A percentile compares a stretch with the other conserved stretches of the same genome.
phyloP scores from a whole-genome alignment of 345 rosid species.

The Capsella bursapastoris region DNA sequence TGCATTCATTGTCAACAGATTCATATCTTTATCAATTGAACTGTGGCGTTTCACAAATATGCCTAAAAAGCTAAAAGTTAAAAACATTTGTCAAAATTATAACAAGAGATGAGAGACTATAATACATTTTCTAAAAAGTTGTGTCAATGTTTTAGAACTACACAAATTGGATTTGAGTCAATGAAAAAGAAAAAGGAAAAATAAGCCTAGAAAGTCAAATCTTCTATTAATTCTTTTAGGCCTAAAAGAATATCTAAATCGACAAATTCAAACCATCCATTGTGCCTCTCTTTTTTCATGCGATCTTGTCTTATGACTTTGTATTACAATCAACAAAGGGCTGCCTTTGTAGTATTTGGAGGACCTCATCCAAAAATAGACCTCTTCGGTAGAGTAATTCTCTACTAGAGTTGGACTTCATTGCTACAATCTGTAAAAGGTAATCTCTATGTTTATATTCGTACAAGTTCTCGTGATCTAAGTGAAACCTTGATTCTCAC shows the following conservation, averaged over 20 bases:
- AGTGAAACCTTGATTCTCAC: neutral
- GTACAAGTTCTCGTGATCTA: neutral
- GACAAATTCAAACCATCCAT: no score
- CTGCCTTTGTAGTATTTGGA: neutral
- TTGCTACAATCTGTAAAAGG: conserved; percentile 1
- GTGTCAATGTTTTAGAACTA: no score
- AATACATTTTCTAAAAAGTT: no score
- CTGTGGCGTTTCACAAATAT: neutral
- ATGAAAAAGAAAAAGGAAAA: no score
- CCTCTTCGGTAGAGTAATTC: neutral
- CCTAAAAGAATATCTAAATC: no score
- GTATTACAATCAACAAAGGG: neutral
- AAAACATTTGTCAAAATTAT: no score
- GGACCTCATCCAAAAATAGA: neutral
- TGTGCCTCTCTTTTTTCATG: neutral
- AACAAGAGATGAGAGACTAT: no score
- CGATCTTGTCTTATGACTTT: neutral
- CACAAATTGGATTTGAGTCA: no score
- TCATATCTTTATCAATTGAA: neutral
- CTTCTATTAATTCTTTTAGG: no score
- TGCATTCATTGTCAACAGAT: neutral
- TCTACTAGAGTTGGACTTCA: conserved; percentile 2
- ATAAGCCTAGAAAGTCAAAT: no score
- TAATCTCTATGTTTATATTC: no score
- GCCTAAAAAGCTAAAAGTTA: no score